Conservation (phyloP, 208 protist species). For the Crithidia acanthocephali region DNA sequence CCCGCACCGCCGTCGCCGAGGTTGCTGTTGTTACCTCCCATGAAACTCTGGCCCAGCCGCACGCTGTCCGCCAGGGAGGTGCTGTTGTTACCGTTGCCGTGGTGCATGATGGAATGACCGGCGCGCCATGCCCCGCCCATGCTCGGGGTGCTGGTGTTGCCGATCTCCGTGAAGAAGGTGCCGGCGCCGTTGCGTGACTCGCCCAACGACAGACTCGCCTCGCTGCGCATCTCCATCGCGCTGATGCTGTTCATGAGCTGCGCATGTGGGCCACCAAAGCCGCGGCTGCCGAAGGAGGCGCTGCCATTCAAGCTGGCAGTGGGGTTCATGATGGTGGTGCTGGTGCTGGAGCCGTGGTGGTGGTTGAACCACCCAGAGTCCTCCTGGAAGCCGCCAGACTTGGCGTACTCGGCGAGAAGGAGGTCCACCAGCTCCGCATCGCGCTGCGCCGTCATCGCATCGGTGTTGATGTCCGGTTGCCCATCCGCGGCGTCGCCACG, state of each 20-base stretch:
- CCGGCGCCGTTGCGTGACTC: conserved; percentile 8
- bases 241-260: conserved; percentile 15
- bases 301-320: conserved; percentile 3
- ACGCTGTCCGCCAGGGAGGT: background rate
- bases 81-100: background rate
- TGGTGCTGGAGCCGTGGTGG: background rate
- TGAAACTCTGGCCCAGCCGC: background rate
- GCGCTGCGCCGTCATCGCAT: conserved; percentile 8
- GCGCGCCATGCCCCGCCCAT: conserved; percentile 10
- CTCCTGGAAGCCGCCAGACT: conserved; percentile 16
- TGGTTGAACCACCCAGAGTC: conserved; percentile 3
- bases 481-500: background rate
- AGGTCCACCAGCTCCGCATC: conserved; percentile 29
- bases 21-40: background rate
- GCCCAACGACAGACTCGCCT: conserved; percentile 8
- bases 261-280: background rate
- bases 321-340: background rate
- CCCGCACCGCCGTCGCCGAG: background rate
- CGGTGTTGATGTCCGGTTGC: conserved; percentile 1
- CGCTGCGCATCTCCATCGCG: conserved; percentile 7
- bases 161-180: conserved; percentile 10
- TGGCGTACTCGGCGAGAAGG: conserved; percentile 33
- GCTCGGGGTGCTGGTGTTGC: background rate
- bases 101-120: conserved; percentile 10
- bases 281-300: conserved; percentile 12